Evolutionary conservation across 768 basidiomycete genomes (phyloP).

Genomic region (Hortiboletus campestris): DNA sequence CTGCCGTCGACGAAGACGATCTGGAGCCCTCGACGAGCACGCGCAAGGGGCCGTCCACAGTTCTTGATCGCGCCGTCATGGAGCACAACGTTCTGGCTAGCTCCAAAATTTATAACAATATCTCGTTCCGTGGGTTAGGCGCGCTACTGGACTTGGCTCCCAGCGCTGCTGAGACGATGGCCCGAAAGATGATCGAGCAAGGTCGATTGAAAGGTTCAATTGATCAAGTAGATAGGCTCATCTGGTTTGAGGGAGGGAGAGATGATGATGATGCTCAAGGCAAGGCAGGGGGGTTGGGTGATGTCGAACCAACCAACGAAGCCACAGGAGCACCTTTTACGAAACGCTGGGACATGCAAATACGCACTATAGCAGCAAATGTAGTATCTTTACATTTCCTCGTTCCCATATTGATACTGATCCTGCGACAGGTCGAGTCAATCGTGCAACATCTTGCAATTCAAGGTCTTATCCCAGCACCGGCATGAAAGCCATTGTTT

Average conservation of each 20-base stretch:
- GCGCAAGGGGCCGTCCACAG: slow-evolving; percentile 90
- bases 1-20: slow-evolving; percentile 58
- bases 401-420: slow-evolving; percentile 1
- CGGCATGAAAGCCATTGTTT: slow-evolving; percentile 18
- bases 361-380: slow-evolving; percentile 82
- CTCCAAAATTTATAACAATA: slow-evolving; percentile 97
- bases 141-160: slow-evolving; percentile 86
- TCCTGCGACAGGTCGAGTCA: slow-evolving; percentile 62
- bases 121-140: slow-evolving; percentile 93
- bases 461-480: slow-evolving; percentile 57
- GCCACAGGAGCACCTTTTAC: slow-evolving; percentile 89
- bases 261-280: slow-evolving; percentile 94
- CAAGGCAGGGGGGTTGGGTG: slow-evolving; percentile 90
- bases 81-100: slow-evolving; percentile 97
- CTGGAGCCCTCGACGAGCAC: slow-evolving; percentile 62
- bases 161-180: slow-evolving; percentile 95
- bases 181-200: slow-evolving; percentile 98
- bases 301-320: slow-evolving; percentile 79
- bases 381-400: slow-evolving; percentile 41
- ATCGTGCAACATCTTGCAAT: slow-evolving; percentile 81
- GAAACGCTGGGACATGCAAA: slow-evolving; percentile 95
- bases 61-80: slow-evolving; percentile 96
- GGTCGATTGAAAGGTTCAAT: slow-evolving; percentile 89
- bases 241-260: slow-evolving; percentile 84
- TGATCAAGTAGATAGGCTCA: slow-evolving; percentile 92